Percentiles rank a stretch among this genome's conserved stretches.
Conservation (phyloP, 495 filamentous ascomycete species). For the Penicillium goetzii region DNA sequence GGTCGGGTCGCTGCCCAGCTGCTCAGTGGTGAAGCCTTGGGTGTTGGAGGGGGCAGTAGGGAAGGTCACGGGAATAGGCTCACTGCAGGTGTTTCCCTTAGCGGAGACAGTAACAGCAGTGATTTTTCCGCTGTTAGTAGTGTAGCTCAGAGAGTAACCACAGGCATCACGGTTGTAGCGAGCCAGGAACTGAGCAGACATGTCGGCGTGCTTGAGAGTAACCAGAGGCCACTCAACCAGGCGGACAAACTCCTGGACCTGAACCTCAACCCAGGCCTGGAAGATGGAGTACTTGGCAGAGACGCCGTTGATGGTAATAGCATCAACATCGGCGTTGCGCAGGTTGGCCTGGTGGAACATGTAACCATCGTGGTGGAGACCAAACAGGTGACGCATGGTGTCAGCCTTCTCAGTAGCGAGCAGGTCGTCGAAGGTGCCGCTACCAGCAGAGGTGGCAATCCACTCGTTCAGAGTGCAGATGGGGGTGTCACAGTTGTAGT, state of each 20-base stretch:
- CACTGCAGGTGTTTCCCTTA: constrained; percentile 54
- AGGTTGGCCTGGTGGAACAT: constrained; percentile 64
- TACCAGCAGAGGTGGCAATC: constrained; percentile 60
- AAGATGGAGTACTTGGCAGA: constrained; percentile 55
- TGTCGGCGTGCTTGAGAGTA: constrained; percentile 54
- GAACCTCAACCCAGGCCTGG: constrained; percentile 64
- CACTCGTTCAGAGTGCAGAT: constrained; percentile 61
- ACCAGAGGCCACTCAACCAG: constrained; percentile 62
- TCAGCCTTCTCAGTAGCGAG: constrained; percentile 53
- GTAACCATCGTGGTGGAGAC: constrained; percentile 55
- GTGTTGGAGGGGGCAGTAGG: constrained; percentile 46
- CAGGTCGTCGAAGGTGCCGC: constrained; percentile 53
- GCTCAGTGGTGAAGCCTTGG: constrained; percentile 53
- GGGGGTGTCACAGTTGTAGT: constrained; percentile 65
- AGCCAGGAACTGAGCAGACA: constrained; percentile 53
- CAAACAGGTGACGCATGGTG: constrained; percentile 59
- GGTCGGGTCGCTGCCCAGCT: constrained; percentile 60
- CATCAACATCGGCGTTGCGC: constrained; percentile 50
- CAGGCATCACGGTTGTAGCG: constrained; percentile 60
- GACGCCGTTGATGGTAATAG: constrained; percentile 57
- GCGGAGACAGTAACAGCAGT: constrained; percentile 56
- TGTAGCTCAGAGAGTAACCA: constrained; percentile 53
- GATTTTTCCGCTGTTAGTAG: constrained; percentile 48
- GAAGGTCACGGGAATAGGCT: constrained; percentile 60
- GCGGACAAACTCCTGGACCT: constrained; percentile 59